Percentiles rank a stretch among this genome's conserved stretches.
Evolutionary conservation across 805 yeast species (phyloP).

Genomic region (Lipomyces mesembrius): DNA sequence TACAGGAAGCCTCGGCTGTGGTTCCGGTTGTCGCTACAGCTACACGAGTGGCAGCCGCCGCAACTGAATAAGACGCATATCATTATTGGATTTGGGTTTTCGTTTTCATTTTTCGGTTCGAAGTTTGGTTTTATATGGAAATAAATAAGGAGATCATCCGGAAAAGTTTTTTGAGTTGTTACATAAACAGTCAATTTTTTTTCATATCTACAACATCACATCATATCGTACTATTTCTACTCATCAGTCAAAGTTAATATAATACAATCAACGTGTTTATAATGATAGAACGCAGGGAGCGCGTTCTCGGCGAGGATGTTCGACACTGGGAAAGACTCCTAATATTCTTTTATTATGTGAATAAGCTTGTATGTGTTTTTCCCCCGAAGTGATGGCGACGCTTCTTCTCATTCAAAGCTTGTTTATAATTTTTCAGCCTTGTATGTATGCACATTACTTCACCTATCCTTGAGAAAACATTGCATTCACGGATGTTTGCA

Average conservation of each 20-base stretch:
- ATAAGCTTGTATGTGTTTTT: not conserved
- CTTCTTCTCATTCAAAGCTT: not conserved
- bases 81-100: not conserved
- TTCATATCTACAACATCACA: not conserved
- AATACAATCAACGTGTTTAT: not conserved
- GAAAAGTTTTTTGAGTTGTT: slow-evolving; percentile 3
- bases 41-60: not conserved
- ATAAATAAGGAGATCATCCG: not conserved
- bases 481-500: not conserved
- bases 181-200: not conserved
- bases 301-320: not conserved
- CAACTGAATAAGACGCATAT: not conserved
- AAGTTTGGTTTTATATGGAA: not conserved
- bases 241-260: not conserved
- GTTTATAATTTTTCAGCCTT: not conserved
- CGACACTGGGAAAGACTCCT: not conserved
- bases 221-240: not conserved
- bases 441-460: not conserved
- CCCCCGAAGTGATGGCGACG: not conserved
- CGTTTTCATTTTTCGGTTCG: not conserved
- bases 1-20: not conserved
- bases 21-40: not conserved
- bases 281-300: not conserved
- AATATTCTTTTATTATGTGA: not conserved
- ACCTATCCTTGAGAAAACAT: slow-evolving; percentile 2